A percentile compares a stretch with the other conserved stretches of the same genome.
phyloP scores from a whole-genome alignment of 148 eudicot genomes.

The Rhododendron henanense region DNA sequence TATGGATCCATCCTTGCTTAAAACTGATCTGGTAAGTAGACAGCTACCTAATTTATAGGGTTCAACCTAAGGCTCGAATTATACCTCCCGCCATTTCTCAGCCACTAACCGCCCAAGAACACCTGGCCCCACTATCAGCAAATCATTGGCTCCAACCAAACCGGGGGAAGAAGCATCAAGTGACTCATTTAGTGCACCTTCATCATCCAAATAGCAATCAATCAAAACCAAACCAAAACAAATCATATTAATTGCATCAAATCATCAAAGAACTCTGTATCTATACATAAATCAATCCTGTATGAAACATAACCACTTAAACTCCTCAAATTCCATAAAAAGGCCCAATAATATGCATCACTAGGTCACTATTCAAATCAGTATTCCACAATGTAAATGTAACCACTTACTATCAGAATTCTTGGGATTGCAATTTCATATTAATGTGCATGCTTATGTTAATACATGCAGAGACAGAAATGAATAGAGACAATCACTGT shows the following conservation, averaged over 20 bases:
- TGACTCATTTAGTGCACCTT: slow-evolving; percentile 37
- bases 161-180: slow-evolving; percentile 31
- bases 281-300: neutral
- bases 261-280: neutral
- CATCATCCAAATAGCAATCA: slow-evolving; percentile 12
- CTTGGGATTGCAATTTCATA: neutral
- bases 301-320: neutral
- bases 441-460: neutral
- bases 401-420: neutral
- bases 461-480: neutral
- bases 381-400: neutral
- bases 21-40: neutral
- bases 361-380: neutral
- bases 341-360: neutral
- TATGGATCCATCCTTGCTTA: neutral
- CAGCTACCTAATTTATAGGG: neutral
- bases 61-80: neutral
- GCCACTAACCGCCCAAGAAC: slow-evolving; percentile 84
- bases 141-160: slow-evolving; percentile 45
- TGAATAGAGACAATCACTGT: neutral
- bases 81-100: slow-evolving; percentile 71
- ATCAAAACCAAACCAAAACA: neutral
- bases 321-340: neutral
- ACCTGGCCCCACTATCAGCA: slow-evolving; percentile 89
- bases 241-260: neutral